These are phyloP conservation scores for Cynara cardunculus DNA, from an alignment of 129 eudicot genomes.

Conservation along the genomic window DNA sequence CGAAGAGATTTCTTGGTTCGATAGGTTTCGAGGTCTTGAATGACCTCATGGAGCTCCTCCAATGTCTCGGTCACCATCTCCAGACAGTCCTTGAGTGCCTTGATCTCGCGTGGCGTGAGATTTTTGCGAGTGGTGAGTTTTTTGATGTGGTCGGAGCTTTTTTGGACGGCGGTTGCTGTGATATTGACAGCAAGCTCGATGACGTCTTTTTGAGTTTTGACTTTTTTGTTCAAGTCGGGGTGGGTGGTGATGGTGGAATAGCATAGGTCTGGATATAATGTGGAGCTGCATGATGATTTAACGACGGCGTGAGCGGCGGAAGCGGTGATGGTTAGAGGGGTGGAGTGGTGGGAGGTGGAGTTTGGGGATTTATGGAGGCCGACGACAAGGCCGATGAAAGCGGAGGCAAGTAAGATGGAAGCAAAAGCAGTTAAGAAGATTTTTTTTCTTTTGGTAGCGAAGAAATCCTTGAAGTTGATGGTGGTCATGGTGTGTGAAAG, in stretches of 20 bases:
- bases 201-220: constrained; percentile 52
- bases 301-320: constrained; percentile 52
- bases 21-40: constrained; percentile 47
- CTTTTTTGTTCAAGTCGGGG: constrained; percentile 35
- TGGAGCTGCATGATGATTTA: constrained; percentile 63
- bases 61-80: constrained; percentile 61
- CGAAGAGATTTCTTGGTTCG: constrained; percentile 34
- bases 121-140: constrained; percentile 29
- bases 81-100: constrained; percentile 76
- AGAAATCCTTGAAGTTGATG: constrained; percentile 21
- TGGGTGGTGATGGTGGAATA: constrained; percentile 49
- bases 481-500: constrained; percentile 12
- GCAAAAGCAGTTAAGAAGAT: constrained; percentile 34
- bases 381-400: constrained; percentile 49
- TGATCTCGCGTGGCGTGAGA: constrained; percentile 54
- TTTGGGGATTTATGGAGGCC: constrained; percentile 36
- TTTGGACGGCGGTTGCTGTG: constrained; percentile 40
- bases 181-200: constrained; percentile 55
- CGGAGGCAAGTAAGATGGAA: constrained; percentile 43
- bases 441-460: constrained; percentile 36
- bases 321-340: constrained; percentile 4
- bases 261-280: constrained; percentile 73
- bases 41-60: constrained; percentile 55
- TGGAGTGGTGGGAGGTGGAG: background rate
- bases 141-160: constrained; percentile 41